These are phyloP conservation scores for Solanum pimpinellifolium DNA, from an alignment of 257 asterid species.

Conservation along the genomic window DNA sequence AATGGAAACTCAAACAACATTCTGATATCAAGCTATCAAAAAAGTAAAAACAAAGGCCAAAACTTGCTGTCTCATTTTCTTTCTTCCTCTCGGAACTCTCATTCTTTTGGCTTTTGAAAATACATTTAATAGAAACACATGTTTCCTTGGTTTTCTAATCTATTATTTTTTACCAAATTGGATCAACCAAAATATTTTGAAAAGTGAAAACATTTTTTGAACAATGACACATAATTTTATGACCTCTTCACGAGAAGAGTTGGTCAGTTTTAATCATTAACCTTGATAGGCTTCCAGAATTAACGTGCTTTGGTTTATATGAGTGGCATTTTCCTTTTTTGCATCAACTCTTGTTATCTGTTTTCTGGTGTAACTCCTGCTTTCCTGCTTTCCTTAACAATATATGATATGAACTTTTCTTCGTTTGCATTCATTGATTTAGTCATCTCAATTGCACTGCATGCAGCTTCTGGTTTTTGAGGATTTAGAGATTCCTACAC, in stretches of 20 bases:
- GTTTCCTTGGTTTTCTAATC: neutral
- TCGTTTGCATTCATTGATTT: neutral
- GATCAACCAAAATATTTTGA: neutral
- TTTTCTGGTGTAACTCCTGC: slow-evolving; percentile 1
- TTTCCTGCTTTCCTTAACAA: neutral
- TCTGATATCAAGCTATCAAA: neutral
- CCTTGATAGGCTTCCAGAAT: neutral
- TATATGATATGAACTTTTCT: neutral
- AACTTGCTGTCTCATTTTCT: neutral
- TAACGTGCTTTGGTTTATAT: neutral
- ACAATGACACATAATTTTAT: neutral
- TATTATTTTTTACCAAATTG: neutral
- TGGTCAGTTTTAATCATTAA: neutral
- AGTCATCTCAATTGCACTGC: neutral
- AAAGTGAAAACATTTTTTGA: neutral
- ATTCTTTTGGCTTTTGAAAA: neutral
- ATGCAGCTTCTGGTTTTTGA: slow-evolving; percentile 80
- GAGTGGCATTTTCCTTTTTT: neutral
- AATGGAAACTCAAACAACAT: neutral
- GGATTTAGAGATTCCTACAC: slow-evolving; percentile 70
- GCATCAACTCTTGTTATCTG: neutral
- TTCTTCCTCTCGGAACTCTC: neutral
- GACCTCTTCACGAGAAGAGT: neutral
- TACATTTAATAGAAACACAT: neutral
- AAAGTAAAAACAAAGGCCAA: neutral